phyloP scores from a whole-genome alignment of 371 early-diverging fungal species.

The Funneliformis caledonium region DNA sequence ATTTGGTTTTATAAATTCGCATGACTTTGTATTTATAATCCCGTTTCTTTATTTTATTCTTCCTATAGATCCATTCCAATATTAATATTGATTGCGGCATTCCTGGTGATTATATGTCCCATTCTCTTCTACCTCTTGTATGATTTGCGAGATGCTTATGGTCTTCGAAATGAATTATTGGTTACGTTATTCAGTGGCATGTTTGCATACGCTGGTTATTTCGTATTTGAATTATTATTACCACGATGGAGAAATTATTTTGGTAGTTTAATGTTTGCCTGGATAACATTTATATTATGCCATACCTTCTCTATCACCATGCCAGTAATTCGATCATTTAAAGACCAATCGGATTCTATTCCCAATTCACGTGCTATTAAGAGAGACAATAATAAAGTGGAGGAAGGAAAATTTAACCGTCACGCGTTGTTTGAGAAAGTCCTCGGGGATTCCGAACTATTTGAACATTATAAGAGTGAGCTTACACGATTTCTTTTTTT shows the following conservation, averaged over 20 bases:
- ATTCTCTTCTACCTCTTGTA: constrained; percentile 7
- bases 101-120: constrained; percentile 10
- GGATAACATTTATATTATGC: constrained; percentile 14
- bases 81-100: neutral
- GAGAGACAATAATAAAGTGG: neutral
- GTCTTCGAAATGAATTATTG: constrained; percentile 29
- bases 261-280: constrained; percentile 32
- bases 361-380: neutral
- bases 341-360: neutral
- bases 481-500: neutral
- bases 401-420: neutral
- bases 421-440: constrained; percentile 17
- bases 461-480: constrained; percentile 34
- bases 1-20: too few species aligned
- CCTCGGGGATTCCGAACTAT: constrained; percentile 23
- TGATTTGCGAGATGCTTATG: constrained; percentile 30
- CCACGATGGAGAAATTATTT: neutral
- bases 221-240: neutral
- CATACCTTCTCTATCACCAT: constrained; percentile 37
- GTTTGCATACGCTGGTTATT: neutral
- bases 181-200: constrained; percentile 1
- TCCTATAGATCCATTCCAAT: constrained; percentile 15
- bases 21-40: neutral
- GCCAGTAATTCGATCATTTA: constrained; percentile 19
- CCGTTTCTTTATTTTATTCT: neutral